A percentile compares a stretch with the other conserved stretches of the same genome.
Conservation (phyloP, 2,329 filamentous ascomycete species). For the Colletotrichum brevisporum region DNA sequence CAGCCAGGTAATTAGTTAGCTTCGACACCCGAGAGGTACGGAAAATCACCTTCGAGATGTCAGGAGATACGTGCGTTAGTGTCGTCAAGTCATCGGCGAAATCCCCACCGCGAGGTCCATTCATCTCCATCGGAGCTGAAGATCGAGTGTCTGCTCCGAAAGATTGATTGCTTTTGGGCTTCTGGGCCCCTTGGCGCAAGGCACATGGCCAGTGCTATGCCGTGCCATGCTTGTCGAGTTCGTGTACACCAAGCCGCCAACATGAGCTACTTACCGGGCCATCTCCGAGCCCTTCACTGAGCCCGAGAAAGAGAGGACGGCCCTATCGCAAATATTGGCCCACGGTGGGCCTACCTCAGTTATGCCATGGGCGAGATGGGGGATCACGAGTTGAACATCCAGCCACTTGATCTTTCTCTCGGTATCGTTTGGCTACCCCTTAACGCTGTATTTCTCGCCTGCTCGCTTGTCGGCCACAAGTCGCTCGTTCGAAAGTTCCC, state of each 20-base stretch:
- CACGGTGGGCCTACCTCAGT: not conserved
- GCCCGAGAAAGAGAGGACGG: not conserved
- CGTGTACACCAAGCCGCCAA: not conserved
- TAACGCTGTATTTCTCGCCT: no score
- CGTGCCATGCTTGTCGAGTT: not conserved
- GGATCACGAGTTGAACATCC: no score
- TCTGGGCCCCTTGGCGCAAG: conserved; percentile 9
- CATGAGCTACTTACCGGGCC: not conserved
- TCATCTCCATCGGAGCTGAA: conserved; percentile 21
- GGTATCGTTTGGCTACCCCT: no score
- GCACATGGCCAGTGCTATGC: not conserved
- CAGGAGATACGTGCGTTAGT: conserved; percentile 18
- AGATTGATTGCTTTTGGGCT: conserved; percentile 9
- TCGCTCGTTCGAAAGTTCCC: no score
- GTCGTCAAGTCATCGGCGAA: not conserved
- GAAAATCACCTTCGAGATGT: not conserved
- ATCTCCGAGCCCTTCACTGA: not conserved
- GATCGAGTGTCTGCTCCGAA: conserved; percentile 14
- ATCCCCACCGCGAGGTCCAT: conserved; percentile 19
- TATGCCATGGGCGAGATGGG: not conserved
- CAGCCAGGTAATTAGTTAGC: no score
- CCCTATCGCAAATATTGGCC: not conserved
- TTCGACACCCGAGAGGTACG: no score
- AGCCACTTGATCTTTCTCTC: no score
- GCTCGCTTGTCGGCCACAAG: no score